Percentiles rank a stretch among this genome's conserved stretches.
Conservation (phyloP, 768 basidiomycete species). For the Mycena filopes region DNA sequence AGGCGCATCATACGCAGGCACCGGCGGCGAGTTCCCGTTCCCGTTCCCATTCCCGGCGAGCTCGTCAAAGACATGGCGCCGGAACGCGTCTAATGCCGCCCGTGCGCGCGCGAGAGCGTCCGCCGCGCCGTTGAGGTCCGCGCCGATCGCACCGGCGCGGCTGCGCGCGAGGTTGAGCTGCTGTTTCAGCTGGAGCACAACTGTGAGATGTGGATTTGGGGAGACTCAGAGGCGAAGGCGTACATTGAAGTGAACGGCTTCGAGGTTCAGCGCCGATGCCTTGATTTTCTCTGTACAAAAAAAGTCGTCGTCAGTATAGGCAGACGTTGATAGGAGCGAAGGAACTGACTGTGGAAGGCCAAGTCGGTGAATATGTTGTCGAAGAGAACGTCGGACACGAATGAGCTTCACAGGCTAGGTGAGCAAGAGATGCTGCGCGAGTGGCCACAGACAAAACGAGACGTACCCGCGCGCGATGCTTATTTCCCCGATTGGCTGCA, state of each 20-base stretch:
- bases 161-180: slow-evolving; percentile 18
- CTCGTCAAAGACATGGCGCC: slow-evolving; percentile 23
- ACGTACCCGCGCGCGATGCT: slow-evolving; percentile 52
- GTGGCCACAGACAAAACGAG: background rate
- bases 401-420: slow-evolving; percentile 1
- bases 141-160: slow-evolving; percentile 26
- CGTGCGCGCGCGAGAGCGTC: slow-evolving; percentile 30
- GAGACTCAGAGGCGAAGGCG: slow-evolving; percentile 6
- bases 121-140: slow-evolving; percentile 33
- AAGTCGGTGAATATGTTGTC: slow-evolving; percentile 57
- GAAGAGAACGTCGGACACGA: slow-evolving; percentile 54
- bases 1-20: background rate
- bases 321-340: background rate
- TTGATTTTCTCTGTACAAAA: slow-evolving; percentile 50
- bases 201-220: background rate
- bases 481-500: slow-evolving; percentile 50
- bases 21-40: background rate
- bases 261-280: slow-evolving; percentile 46
- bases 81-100: slow-evolving; percentile 27
- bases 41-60: background rate
- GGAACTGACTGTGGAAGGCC: slow-evolving; percentile 51
- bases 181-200: slow-evolving; percentile 20
- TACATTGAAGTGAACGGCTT: slow-evolving; percentile 47
- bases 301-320: background rate
- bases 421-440: background rate